Base-by-base conservation (phyloP, 2,329 filamentous ascomycete genomes). In the Colletotrichum orchidophilum region DNA sequence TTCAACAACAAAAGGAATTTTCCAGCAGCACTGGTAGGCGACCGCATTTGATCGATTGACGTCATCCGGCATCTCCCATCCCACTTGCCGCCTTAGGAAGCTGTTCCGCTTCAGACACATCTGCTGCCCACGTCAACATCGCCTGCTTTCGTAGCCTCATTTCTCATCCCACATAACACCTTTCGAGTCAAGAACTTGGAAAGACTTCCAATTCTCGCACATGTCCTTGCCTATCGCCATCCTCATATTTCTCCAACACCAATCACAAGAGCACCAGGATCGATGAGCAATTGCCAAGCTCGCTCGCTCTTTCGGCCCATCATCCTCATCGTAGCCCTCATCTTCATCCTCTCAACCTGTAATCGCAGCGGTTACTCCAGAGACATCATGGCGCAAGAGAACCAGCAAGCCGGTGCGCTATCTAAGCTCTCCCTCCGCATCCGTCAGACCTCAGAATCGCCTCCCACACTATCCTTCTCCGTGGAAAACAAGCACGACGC, bases 401-500 rank as follows among this genome's bases (percentile, higher is more conserved):
- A 29, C 54, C 53, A 71, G 31, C 15, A 50, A 53, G 50, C 65
- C 26, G 60, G 54, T 61, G 72, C 46, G 21, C 71, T 74, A 27
- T 64, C 73, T 57, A 50, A 64, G 27, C 78, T 85, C 26, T 75
- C 76, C 1, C 80, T 84, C 31, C 75, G 78, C 26, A 75, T 82
- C 5, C 65, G 77, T 62, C 81, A 84, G 39, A 79, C 80, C 18
- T 75, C 75, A 60, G 70, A 75, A 27, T 79, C 80, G 55, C 80
- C 83, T 21, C 80, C 79, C 3, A 78, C 79, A 5, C 72, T 86
- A 31, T 78, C 77, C 11, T 74, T 83, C 50, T 77, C 76, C 1
- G 80, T 86, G 50, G 83, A 79, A 57, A 86, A 86, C 77, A 80
- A 77, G 12, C 78, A 82, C 64, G 73, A 77, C 2, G 66, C 73